Base-by-base conservation (phyloP, 2,329 filamentous ascomycete genomes). In the Botrytis fabae region DNA sequence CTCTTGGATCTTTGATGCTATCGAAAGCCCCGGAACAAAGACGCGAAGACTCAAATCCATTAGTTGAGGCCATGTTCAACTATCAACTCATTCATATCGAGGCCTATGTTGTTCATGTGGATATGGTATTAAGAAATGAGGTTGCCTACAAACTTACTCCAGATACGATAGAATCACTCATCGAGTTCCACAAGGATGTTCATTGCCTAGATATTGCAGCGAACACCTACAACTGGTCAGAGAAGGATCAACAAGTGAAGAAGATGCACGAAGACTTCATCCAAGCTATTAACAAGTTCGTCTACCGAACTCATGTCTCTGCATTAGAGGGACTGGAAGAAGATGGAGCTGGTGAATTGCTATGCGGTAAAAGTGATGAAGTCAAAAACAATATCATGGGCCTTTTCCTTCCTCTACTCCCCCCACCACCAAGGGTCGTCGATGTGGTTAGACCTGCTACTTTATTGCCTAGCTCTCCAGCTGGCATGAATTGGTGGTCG, bases 111-210 rank as follows among this genome's bases (percentile, higher is more conserved):
- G 96, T 99, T 75, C 95, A 98, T 83, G 94, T 99, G 83, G 96
- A 99, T 85, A 97, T 98, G 94, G 95, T 99, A 74, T 90, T 97
- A 80, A 92, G 95, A 83, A 96, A 97, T 82, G 96, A 98, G 85
- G 94, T 99, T 80, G 96, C 95, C 78, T 98, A 95, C 89, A 99
- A 99, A 88, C 89, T 99, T 80, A 98, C 95, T 38, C 89, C 91
- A 73, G 96, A 98, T 82, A 94, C 95, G 75, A 99, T 99, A 84
- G 94, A 97, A 80, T 85, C 93, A 70, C 89, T 99, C 76, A 92
- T 97, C 82, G 93, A 97, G 82, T 97, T 97, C 83, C 96, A 99
- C 88, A 95, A 96, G 86, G 93, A 98, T 77, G 89, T 98, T 79
- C 95, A 97, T 86, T 97, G 93, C 78, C 89, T 95, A 80, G 93